Evolutionary conservation across 2,329 filamentous ascomycete species (phyloP).

Genomic region (Colletotrichum australisinense): DNA sequence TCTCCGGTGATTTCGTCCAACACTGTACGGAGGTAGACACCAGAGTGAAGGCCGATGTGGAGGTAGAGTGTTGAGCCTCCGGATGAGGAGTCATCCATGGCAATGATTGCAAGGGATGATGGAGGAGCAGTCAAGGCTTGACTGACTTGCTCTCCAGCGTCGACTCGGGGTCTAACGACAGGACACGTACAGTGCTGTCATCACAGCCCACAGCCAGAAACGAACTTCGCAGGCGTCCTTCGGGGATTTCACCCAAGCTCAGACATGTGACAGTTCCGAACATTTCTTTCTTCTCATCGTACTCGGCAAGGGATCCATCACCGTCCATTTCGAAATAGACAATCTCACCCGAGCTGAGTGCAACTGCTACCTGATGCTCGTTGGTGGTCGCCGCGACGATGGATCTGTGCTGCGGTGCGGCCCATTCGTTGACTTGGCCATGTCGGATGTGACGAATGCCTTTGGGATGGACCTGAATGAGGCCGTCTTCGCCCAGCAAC

Average conservation of each 20-base stretch:
- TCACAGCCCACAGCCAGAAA: slow-evolving; percentile 97
- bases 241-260: slow-evolving; percentile 92
- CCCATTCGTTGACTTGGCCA: slow-evolving; percentile 91
- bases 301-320: slow-evolving; percentile 91
- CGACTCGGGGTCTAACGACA: slow-evolving; percentile 89
- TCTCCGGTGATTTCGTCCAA: slow-evolving; percentile 96
- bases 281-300: slow-evolving; percentile 95
- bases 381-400: slow-evolving; percentile 97
- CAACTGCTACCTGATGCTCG: slow-evolving; percentile 90
- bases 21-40: slow-evolving; percentile 94
- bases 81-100: slow-evolving; percentile 93
- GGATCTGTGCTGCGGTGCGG: slow-evolving; percentile 90
- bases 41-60: slow-evolving; percentile 95
- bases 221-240: slow-evolving; percentile 87
- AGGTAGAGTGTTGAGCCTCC: slow-evolving; percentile 91
- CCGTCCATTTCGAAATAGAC: slow-evolving; percentile 98
- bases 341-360: slow-evolving; percentile 94
- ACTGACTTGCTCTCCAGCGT: slow-evolving; percentile 95
- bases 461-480: slow-evolving; percentile 96
- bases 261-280: slow-evolving; percentile 94
- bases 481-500: slow-evolving; percentile 90
- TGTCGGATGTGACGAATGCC: slow-evolving; percentile 90
- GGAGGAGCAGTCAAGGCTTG: slow-evolving; percentile 93
- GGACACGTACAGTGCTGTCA: slow-evolving; percentile 93
- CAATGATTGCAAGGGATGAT: slow-evolving; percentile 89